Conservation (phyloP, 768 basidiomycete species). For the Rubroboletus pulcherrimus region DNA sequence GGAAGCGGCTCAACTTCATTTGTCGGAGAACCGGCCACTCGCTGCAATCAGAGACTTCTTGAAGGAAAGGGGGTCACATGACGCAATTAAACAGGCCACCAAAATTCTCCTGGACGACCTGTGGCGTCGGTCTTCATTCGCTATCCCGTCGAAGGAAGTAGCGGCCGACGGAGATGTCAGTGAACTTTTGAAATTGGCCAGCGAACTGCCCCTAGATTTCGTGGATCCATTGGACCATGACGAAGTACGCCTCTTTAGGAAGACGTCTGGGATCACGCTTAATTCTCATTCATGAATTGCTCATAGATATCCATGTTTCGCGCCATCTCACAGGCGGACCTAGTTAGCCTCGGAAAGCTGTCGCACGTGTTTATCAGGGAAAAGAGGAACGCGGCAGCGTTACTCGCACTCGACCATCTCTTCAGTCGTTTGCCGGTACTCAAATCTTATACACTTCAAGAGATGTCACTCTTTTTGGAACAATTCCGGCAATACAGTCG, state of each 20-base stretch:
- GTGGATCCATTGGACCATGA: slow-evolving; percentile 4
- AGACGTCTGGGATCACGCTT: not conserved
- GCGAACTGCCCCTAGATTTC: slow-evolving; percentile 2
- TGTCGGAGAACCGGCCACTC: slow-evolving; percentile 42
- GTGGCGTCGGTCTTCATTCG: slow-evolving; percentile 46
- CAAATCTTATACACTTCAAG: slow-evolving; percentile 18
- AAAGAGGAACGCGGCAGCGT: not conserved
- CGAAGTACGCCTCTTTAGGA: slow-evolving; percentile 8
- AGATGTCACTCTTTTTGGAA: slow-evolving; percentile 1
- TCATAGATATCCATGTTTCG: slow-evolving; percentile 31
- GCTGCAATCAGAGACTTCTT: slow-evolving; percentile 49
- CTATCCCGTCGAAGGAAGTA: slow-evolving; percentile 15
- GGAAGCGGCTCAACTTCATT: slow-evolving; percentile 52
- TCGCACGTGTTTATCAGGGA: slow-evolving; percentile 26
- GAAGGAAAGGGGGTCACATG: slow-evolving; percentile 25
- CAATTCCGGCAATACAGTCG: slow-evolving; percentile 1
- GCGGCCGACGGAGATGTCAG: not conserved
- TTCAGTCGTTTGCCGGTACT: slow-evolving; percentile 13
- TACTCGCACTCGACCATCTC: slow-evolving; percentile 7
- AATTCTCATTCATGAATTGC: not conserved
- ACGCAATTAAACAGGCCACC: slow-evolving; percentile 34
- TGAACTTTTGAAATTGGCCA: slow-evolving; percentile 25
- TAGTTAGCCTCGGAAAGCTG: slow-evolving; percentile 29
- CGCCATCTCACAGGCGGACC: slow-evolving; percentile 27
- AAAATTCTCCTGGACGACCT: slow-evolving; percentile 40